Evolutionary conservation across 2,329 filamentous ascomycete genomes (phyloP), one percentile per base, ranked within the genome.

Genomic region (Diaporthe velutina): DNA sequence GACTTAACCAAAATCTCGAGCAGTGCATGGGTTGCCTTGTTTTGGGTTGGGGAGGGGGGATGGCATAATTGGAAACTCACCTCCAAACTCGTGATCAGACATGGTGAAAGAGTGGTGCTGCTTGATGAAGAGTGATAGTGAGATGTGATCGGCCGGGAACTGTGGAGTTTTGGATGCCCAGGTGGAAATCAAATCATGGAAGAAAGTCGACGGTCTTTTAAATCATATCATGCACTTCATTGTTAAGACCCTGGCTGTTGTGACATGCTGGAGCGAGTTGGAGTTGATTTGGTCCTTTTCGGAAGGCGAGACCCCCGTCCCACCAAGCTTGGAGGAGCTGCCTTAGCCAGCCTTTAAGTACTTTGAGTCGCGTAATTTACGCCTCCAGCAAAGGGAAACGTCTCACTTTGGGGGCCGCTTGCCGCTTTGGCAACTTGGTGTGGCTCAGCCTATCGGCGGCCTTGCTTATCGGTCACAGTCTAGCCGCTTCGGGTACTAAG

Each of bases 51-150:
- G n/a, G n/a, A n/a, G 15, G n/a, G 22, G 35, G 42, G 22, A 15
- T 52, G n/a, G 42, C 25, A 55, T 19, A 54, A 42, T 52, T 48
- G 60, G 66, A 28, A 40, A 85, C 90, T 84, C 81, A 92, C 91
- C 88, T 83, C 87, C 88, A 84, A 92, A 91, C 82, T 93, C 91
- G 82, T 92, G 89, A 80, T 93, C 91, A 74, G 91, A 93, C 91
- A 93, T 93, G 76, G 60, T 84, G 80, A 75, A 45, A 60, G 42
- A 73, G 45, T 22, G 60, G 68, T 42, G 50, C 58, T 35, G 35
- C 42, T 48, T 50, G 55, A 30, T 48, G 42, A 28, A 28, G 28
- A 19, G 40, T 64, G 22, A 40, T 5, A 52, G 70, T 50, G 15
- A 40, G 54, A 38, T 50, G 30, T 19, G 54, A 71, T 33, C 35